phyloP scores from a whole-genome alignment of 805 yeast genomes.

The Yamadazyma laniorum region DNA sequence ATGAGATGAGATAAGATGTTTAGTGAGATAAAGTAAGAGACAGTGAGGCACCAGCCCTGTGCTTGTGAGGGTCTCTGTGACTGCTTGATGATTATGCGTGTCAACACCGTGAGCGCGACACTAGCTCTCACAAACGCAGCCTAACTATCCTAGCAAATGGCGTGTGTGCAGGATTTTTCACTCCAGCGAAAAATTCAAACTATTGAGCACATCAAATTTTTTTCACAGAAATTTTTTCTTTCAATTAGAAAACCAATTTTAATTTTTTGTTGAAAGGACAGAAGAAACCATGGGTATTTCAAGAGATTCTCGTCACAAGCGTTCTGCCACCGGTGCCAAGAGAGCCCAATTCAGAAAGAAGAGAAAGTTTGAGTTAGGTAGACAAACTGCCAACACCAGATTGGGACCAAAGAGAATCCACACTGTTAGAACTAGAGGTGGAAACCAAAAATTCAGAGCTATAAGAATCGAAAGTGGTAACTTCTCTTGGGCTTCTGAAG shows the following conservation, averaged over 20 bases:
- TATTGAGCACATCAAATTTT: conserved; percentile 7
- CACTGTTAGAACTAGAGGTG: conserved; percentile 99
- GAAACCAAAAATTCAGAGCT: conserved; percentile 99
- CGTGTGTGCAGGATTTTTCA: conserved; percentile 3
- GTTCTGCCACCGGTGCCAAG: conserved; percentile 99
- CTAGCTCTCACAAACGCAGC: no score
- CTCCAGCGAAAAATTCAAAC: no score
- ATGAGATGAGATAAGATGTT: conserved; percentile 8
- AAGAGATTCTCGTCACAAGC: conserved; percentile 99
- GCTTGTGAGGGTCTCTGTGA: no score
- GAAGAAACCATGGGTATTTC: conserved; percentile 92
- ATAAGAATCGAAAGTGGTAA: conserved; percentile 98
- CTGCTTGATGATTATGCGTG: no score
- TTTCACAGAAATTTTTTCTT: conserved; percentile 8
- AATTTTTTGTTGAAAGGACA: conserved; percentile 8
- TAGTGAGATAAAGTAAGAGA: no score
- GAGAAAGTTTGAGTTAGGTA: conserved; percentile 99
- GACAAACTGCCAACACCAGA: conserved; percentile 99
- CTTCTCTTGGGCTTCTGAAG: conserved; percentile 99
- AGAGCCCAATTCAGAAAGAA: conserved; percentile 99
- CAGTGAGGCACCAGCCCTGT: no score
- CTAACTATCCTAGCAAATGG: no score
- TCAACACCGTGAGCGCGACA: no score
- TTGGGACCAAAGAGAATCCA: conserved; percentile 99
- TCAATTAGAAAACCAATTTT: conserved; percentile 2